Evolutionary conservation across 257 asterid species (phyloP).

Genomic region (Cruciata laevipes): DNA sequence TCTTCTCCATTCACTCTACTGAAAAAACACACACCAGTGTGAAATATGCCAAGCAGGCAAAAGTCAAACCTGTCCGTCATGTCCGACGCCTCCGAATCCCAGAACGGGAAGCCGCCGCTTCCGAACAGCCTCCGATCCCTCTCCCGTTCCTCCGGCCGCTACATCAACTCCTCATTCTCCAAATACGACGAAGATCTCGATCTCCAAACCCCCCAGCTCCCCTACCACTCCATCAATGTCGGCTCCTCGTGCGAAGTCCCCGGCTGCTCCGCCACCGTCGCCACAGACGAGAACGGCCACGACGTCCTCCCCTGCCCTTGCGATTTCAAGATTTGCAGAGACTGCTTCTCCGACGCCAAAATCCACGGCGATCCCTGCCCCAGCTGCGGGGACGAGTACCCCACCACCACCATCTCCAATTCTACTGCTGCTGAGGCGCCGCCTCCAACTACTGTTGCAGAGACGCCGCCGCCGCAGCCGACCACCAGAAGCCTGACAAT

Average conservation of each 20-base stretch:
- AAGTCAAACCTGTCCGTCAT: conserved; percentile 45
- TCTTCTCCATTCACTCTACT: neutral
- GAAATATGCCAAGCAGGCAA: conserved; percentile 25
- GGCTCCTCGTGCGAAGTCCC: conserved; percentile 19
- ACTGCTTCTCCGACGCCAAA: conserved; percentile 62
- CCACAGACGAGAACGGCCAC: conserved; percentile 71
- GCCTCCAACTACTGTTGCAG: conserved; percentile 47
- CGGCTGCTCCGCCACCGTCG: conserved; percentile 78
- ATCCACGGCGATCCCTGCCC: conserved; percentile 74
- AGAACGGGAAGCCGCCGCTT: conserved; percentile 46
- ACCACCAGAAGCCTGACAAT: conserved; percentile 34
- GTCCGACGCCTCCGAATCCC: conserved; percentile 44
- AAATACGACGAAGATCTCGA: conserved; percentile 41
- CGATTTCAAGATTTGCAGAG: conserved; percentile 77
- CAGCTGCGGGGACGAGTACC: conserved; percentile 70
- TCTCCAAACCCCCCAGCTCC: neutral
- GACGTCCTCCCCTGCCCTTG: conserved; percentile 83
- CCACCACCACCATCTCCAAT: conserved; percentile 33
- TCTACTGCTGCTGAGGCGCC: conserved; percentile 28
- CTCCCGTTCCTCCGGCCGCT: conserved; percentile 59
- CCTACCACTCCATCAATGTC: neutral
- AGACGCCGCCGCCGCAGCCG: conserved; percentile 2
- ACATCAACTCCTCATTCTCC: conserved; percentile 26
- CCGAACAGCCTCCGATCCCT: conserved; percentile 26
- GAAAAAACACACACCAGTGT: neutral